Base-by-base conservation (phyloP, 148 eudicot genomes). In the Amaranthus palmeri region DNA sequence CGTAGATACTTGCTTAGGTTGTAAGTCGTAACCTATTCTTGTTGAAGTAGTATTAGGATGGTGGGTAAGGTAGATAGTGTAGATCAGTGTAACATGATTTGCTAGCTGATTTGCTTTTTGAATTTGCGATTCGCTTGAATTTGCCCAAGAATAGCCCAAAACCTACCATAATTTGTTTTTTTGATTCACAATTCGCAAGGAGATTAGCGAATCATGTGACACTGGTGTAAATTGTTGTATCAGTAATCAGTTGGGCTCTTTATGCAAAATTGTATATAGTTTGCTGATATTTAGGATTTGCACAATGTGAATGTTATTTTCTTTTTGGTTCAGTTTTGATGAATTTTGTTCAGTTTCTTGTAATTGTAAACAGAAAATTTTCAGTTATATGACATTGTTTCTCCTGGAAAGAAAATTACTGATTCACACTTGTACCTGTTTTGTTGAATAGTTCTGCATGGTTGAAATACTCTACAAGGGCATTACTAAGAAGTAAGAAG, bases 1-100 rank as follows among this genome's bases (percentile, higher is more conserved):
- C 77, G 84, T 83, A 78, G 57, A 76, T 75, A 85, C 54, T 69
- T 72, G 72, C n/a, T 58, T 80, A 61, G 79, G 69, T 72, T 75
- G 48, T 68, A 54, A 76, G 69, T 72, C 71, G 48, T 68, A 81
- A 69, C 47, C 67, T 61, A 80, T 75, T 82, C 75, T 79, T 82
- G 83, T 73, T 78, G 74, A 70, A 40, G 73, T 73, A 73, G 36
- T n/a, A 60, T 65, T 63, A 76, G 68, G 73, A 61, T 60, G 70
- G 54, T 46, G 69, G 64, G 61, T 8, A 46, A 62, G 51, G 47
- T 65, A 36, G 63, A 47, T 11, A 9, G 42, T 55, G 62, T 78
- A 69, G 81, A 63, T 68, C 45, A 69, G 71, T 49, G 61, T 55
- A 54, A 25, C 36, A 25, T 25, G 36, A 25, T 0, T 25, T 0